phyloP scores from a whole-genome alignment of 2,329 filamentous ascomycete species.

The Fonsecaea nubica region DNA sequence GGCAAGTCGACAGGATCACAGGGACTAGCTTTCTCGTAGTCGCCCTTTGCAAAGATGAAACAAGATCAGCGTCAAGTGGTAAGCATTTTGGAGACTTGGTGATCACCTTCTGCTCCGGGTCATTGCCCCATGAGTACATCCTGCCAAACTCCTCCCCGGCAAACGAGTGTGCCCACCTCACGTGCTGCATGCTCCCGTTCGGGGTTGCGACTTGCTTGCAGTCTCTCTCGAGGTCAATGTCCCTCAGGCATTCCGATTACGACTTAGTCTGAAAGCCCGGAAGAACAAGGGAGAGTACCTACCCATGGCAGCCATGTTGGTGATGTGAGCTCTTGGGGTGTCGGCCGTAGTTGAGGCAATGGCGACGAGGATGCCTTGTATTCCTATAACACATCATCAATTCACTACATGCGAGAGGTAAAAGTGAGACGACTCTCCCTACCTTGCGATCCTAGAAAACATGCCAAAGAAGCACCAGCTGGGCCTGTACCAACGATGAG shows the following conservation, averaged over 20 bases:
- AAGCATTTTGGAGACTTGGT: neutral
- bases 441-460: constrained; percentile 48
- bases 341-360: constrained; percentile 10
- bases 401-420: neutral
- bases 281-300: neutral
- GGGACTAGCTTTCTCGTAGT: constrained; percentile 52
- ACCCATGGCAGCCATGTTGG: constrained; percentile 27
- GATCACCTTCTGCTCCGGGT: constrained; percentile 38
- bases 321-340: constrained; percentile 29
- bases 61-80: neutral
- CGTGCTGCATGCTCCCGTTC: constrained; percentile 48
- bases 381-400: neutral
- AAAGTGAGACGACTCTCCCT: constrained; percentile 12
- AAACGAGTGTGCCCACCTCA: constrained; percentile 52
- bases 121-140: constrained; percentile 52
- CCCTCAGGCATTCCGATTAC: constrained; percentile 7
- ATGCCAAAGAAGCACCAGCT: constrained; percentile 54
- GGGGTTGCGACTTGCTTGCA: constrained; percentile 43
- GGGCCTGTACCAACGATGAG: constrained; percentile 56
- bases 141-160: constrained; percentile 53
- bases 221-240: constrained; percentile 32
- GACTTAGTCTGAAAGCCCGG: neutral
- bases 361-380: constrained; percentile 5
- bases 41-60: constrained; percentile 39
- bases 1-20: constrained; percentile 51